phyloP scores from a whole-genome alignment of 2,329 filamentous ascomycete species.

The Arthroderma sp. region DNA sequence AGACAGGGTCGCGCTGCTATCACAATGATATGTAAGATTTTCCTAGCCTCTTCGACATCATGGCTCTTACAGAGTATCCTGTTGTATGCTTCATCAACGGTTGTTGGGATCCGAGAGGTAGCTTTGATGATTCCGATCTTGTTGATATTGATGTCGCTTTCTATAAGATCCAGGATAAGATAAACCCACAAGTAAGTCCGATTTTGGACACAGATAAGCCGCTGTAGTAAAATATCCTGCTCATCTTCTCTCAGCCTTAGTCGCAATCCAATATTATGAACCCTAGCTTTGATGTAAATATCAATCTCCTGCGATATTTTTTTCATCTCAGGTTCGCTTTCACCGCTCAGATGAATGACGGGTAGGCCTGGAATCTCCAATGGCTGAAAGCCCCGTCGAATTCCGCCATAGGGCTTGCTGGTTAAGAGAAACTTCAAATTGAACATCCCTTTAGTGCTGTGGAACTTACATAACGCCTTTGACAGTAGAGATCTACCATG shows the following conservation, averaged over 20 bases:
- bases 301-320: conserved; percentile 16
- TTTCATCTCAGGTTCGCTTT: conserved; percentile 11
- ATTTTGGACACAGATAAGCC: conserved; percentile 18
- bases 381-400: conserved; percentile 9
- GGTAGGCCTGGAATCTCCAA: conserved; percentile 6
- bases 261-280: conserved; percentile 11
- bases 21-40: conserved; percentile 24
- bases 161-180: conserved; percentile 22
- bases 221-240: neutral
- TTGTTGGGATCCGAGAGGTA: conserved; percentile 13
- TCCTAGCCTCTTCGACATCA: conserved; percentile 15
- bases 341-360: conserved; percentile 12
- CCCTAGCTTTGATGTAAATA: conserved; percentile 12
- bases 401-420: conserved; percentile 15
- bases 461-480: conserved; percentile 17
- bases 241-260: conserved; percentile 10
- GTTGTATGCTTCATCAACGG: conserved; percentile 20
- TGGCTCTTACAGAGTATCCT: conserved; percentile 21
- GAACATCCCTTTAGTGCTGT: neutral
- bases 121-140: conserved; percentile 11
- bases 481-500: conserved; percentile 13
- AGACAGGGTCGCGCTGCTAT: conserved; percentile 21
- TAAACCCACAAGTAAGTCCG: conserved; percentile 31
- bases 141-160: conserved; percentile 7
- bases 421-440: conserved; percentile 26